Conservation (phyloP, 208 protist species). For the Crithidia fasciculata region DNA sequence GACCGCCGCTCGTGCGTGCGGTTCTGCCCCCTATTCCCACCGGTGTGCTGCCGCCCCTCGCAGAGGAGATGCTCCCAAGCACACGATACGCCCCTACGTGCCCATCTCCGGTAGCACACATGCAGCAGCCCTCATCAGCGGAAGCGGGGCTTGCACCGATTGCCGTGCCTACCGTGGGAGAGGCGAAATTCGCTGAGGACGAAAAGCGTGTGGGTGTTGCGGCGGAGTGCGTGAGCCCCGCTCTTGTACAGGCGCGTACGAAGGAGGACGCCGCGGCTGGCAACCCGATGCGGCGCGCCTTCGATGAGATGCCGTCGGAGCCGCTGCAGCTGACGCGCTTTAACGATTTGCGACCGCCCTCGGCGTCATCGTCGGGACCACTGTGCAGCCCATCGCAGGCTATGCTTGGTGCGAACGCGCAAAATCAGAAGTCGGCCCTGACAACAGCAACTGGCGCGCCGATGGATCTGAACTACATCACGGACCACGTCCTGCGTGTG, state of each 20-base stretch:
- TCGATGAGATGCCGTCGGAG: conserved; percentile 10
- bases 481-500: conserved; percentile 26
- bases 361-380: conserved; percentile 11
- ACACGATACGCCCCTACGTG: conserved; percentile 9
- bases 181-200: neutral
- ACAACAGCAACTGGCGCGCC: neutral
- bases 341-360: neutral
- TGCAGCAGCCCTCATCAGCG: neutral
- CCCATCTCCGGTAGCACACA: conserved; percentile 5
- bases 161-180: neutral
- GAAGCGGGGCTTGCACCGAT: neutral
- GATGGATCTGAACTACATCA: conserved; percentile 22
- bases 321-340: conserved; percentile 24
- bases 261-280: neutral
- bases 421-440: neutral
- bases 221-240: conserved; percentile 4
- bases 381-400: conserved; percentile 2
- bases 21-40: neutral
- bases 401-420: neutral
- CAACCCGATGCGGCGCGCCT: conserved; percentile 12
- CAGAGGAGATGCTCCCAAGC: conserved; percentile 24
- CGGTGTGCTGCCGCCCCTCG: conserved; percentile 4
- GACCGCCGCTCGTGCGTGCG: conserved; percentile 8
- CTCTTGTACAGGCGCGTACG: neutral
- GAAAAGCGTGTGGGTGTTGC: neutral